Base-by-base conservation (phyloP, 2,329 filamentous ascomycete genomes). In the Aureobasidium sp. region DNA sequence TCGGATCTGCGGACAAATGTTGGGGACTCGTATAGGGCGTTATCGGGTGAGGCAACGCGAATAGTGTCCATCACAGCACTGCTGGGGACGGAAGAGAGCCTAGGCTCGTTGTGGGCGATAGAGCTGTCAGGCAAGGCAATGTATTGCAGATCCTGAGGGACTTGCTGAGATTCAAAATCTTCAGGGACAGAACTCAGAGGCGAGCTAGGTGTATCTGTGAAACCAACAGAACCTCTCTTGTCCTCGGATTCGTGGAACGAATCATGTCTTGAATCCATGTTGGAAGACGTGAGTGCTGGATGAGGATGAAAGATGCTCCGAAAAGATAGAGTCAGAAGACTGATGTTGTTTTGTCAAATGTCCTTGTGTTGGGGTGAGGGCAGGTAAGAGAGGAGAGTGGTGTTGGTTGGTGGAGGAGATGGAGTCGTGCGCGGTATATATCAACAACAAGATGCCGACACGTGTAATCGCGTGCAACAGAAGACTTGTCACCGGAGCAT, bases 171-270 rank as follows among this genome's bases (percentile, higher is more conserved):
- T 8, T 60, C 57, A 17, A 60, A 27, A 19, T 60, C 57, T n/a
- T 3, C 31, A n/a, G 57, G 57, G 25, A 60, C 35, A 33, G 57
- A 60, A 25, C 57, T 60, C 29, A 60, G 21, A 17, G 57, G 57
- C 4, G 57, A 60, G 38, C 57, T 60, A 8, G 57, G 45, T 21
- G 29, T 13, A 21, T 33, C 55, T 19, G n/a, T 35, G 9, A 13
- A 33, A 13, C 40, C 19, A 15, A 29, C 2, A 29, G 19, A 47
- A 23, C 1, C n/a, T 11, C 19, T 13, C 31, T 58, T 47, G 9
- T 58, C 29, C 11, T 45, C 33, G 4, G 7, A 29, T 1, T 23
- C 43, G 7, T 40, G 10, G n/a, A 58, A 47, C 4, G 43, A 58
- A 43, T 49, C 55, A 31, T 58, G 42, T 47, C 42, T 47, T 15